These are phyloP conservation scores for Diplodia corticola DNA, from an alignment of 2,329 filamentous ascomycete species.

Conservation along the genomic window DNA sequence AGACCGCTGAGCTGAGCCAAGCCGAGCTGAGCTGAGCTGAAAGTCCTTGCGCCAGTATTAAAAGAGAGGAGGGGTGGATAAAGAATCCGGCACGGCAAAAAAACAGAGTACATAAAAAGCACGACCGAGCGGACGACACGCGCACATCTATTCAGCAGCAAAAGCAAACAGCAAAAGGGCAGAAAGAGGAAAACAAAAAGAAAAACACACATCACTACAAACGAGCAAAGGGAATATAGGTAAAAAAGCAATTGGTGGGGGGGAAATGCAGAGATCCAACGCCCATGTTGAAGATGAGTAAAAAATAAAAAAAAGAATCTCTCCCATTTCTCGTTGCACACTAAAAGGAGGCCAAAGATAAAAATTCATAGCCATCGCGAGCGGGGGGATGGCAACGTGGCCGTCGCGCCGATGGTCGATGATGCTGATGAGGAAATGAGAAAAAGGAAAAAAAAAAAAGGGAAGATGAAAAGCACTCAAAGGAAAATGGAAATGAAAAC, in stretches of 20 bases:
- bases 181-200: neutral
- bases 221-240: neutral
- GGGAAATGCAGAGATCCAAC: neutral
- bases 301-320: neutral
- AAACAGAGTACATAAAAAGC: neutral
- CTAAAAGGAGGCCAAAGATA: neutral
- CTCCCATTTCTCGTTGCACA: neutral
- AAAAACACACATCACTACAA: neutral
- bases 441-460: neutral
- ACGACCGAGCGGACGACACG: neutral
- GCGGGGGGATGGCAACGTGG: neutral
- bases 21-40: neutral
- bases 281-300: too few species aligned
- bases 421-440: slow-evolving; percentile 1
- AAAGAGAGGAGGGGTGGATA: neutral
- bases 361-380: neutral
- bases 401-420: neutral
- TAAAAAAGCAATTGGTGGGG: neutral
- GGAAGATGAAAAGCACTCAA: neutral
- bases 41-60: neutral
- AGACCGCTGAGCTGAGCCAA: neutral
- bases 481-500: too few species aligned
- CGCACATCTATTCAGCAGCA: neutral
- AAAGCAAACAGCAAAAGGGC: neutral
- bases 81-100: too few species aligned